Conservation (phyloP, 1,139 yeast genomes). For the Taphrina communis region DNA sequence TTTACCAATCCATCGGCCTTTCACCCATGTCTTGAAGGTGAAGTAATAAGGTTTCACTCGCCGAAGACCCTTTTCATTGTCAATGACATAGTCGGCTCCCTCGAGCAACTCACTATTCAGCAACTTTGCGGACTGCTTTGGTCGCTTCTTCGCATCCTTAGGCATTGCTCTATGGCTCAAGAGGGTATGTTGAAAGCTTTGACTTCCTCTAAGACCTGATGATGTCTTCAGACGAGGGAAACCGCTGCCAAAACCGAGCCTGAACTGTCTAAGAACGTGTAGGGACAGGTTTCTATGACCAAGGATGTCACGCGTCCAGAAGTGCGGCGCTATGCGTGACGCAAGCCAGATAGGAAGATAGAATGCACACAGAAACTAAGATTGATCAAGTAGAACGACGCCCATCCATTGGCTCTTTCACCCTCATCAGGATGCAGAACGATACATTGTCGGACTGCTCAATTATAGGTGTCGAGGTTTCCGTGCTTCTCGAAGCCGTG, state of each 20-base stretch:
- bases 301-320: background rate
- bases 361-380: too few relatives aligned
- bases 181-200: too few relatives aligned
- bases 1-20: slow-evolving; percentile 86
- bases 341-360: too few relatives aligned
- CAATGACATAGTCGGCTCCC: slow-evolving; percentile 54
- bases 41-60: slow-evolving; percentile 83
- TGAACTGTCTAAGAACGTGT: background rate
- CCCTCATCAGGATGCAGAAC: too few relatives aligned
- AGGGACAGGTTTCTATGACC: background rate
- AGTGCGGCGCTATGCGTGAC: too few relatives aligned
- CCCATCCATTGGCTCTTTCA: too few relatives aligned
- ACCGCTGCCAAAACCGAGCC: background rate
- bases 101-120: slow-evolving; percentile 37
- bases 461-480: too few relatives aligned
- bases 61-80: slow-evolving; percentile 57
- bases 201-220: too few relatives aligned
- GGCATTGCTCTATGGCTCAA: slow-evolving; percentile 20
- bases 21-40: slow-evolving; percentile 89
- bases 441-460: too few relatives aligned
- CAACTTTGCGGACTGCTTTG: slow-evolving; percentile 28
- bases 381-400: too few relatives aligned
- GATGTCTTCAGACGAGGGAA: too few relatives aligned
- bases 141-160: slow-evolving; percentile 23
- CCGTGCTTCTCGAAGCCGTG: too few relatives aligned